Conservation (phyloP, 176 grass and related monocot genomes). For the Themeda triandra region DNA sequence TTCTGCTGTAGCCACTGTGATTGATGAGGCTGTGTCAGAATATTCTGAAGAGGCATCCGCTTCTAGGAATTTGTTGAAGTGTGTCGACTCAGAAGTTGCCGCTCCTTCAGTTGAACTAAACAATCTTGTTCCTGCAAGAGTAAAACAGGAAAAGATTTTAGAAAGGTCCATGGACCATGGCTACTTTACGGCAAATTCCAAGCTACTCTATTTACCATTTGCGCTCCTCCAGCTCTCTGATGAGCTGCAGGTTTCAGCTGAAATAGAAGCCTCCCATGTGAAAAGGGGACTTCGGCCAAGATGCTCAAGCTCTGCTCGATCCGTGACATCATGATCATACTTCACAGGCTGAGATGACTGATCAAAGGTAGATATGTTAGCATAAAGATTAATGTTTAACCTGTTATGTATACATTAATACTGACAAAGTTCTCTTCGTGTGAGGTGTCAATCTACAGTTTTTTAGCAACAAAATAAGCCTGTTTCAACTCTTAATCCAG, state of each 20-base stretch:
- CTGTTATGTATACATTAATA: not conserved
- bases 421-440: not conserved
- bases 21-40: slow-evolving; percentile 63
- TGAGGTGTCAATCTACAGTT: not conserved
- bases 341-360: slow-evolving; percentile 48
- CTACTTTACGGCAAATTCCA: slow-evolving; percentile 9
- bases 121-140: slow-evolving; percentile 49
- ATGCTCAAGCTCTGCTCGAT: slow-evolving; percentile 38
- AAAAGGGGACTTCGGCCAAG: slow-evolving; percentile 44
- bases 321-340: slow-evolving; percentile 19
- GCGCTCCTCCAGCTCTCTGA: slow-evolving; percentile 71
- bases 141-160: slow-evolving; percentile 24
- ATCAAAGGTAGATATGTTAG: slow-evolving; percentile 20
- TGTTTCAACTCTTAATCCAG: not conserved
- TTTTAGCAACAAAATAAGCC: not conserved
- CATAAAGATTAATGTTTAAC: not conserved
- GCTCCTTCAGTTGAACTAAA: slow-evolving; percentile 43
- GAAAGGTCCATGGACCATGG: not conserved
- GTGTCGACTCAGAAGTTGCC: slow-evolving; percentile 38
- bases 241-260: slow-evolving; percentile 79
- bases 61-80: slow-evolving; percentile 44
- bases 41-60: slow-evolving; percentile 47
- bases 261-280: slow-evolving; percentile 65
- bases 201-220: slow-evolving; percentile 49
- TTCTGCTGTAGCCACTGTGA: slow-evolving; percentile 42